Percentiles rank a stretch among this genome's conserved stretches.
Conservation (phyloP, 495 filamentous ascomycete species). For the Xylaria grammica region DNA sequence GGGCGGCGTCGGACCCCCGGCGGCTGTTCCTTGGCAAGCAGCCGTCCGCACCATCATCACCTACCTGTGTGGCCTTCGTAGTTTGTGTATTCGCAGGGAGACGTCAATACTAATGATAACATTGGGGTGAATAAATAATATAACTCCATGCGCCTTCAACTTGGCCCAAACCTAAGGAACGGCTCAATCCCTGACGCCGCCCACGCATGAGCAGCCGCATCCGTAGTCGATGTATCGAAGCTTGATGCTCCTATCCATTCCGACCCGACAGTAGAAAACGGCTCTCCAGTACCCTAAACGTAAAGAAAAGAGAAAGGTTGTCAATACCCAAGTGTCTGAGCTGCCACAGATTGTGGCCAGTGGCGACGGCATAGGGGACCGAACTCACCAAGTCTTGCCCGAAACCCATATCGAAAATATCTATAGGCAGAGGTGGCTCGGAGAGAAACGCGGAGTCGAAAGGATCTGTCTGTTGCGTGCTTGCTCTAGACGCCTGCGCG, state of each 20-base stretch:
- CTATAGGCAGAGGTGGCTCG: background rate
- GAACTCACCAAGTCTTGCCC: conserved; percentile 3
- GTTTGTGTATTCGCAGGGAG: no score
- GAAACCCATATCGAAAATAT: background rate
- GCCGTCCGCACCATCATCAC: no score
- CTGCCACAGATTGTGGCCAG: no score
- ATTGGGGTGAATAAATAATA: no score
- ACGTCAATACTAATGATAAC: no score
- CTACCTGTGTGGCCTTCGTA: no score
- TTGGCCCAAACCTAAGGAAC: background rate
- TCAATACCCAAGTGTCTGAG: background rate
- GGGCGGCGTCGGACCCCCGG: no score
- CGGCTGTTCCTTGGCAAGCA: no score
- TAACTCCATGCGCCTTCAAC: no score
- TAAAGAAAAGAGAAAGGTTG: background rate
- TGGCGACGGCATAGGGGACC: background rate
- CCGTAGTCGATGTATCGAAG: background rate
- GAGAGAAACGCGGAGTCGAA: background rate
- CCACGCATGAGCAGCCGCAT: background rate
- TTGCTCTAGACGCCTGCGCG: background rate
- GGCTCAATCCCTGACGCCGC: background rate
- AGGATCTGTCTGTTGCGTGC: background rate
- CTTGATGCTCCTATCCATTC: background rate
- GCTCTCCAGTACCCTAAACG: background rate
- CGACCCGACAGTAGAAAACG: background rate